Base-by-base conservation (phyloP, 1,284 basidiomycete genomes). In the Xanthoconium separans region DNA sequence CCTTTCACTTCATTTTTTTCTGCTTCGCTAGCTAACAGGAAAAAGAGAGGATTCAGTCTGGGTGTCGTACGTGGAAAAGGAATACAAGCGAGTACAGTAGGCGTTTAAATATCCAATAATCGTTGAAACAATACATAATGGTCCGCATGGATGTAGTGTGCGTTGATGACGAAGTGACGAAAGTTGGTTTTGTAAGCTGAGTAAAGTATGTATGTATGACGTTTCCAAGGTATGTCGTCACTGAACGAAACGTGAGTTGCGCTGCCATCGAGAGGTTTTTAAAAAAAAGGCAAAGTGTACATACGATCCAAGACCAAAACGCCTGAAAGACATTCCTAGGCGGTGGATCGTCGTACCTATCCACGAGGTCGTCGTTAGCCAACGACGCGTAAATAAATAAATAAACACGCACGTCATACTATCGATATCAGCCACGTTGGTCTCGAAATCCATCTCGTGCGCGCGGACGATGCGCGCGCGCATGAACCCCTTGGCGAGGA, bases 401-500 rank as follows among this genome's bases (percentile, higher is more conserved):
- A 13, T 10, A 7, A 29, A 12, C 3, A 57, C 61, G 57, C 66
- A 79, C 65, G 74, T 75, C 22, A 75, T 75, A 1, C 73, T 75
- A 50, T 82, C 77, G 47, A 85, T 78, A 65, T 83, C 79, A 37
- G 73, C 77, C 37, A 81, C 61, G 33, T 77, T 75, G 12, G 73
- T 72, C 33, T 74, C 59, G 65, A 89, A 84, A 70, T 89, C 85
- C 75, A 89, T 83, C 36, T 85, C 75, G 16, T 65, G 56, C 11
- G 74, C 59, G 15, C 53, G 60, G n/a, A 78, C 61, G 10, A 70
- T 57, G 16, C 70, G 68, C 6, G 66, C 71, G 58, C 74, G 73
- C 65, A 70, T 75, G 61, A 61, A 57, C n/a, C 75, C 47, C 61
- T 75, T 77, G 53, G 76, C 76, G 16, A 58, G 73, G 33, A 80